Evolutionary conservation across 2,329 filamentous ascomycete species (phyloP), one percentile per base, ranked within the genome.

Genomic region (Talaromyces funiculosus): DNA sequence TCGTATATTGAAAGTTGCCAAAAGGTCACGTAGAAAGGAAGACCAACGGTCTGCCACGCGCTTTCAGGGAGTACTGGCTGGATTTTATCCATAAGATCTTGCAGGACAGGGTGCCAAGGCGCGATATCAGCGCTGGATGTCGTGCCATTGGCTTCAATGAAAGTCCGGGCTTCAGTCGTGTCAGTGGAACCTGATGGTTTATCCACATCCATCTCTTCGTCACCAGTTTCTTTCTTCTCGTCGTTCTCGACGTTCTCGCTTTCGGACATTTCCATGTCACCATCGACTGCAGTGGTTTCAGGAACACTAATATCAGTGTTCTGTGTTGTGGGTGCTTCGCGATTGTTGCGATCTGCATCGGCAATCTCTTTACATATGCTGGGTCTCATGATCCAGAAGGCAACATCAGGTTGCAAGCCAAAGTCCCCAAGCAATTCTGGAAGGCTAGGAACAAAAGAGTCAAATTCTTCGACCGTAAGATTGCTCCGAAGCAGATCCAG

Each of bases 1-100:
- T 99, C 93, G 49, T 89, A 86, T 3, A 95, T 82, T 29, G 91
- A 87, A 12, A 97, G 81, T 55, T 92, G 88, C 94, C 94, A 99
- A 75, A 99, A 99, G 0, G 89, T 90, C 45, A 90, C 85, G 69
- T 91, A 97, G 72, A 97, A 93, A 31, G 90, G 86, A 0, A 91
- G 81, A 45, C 86, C 92, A 56, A 97, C 83, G 54, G 84, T 84
- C 10, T 84, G 79, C 81, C 88, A 91, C 4, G 86, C 83, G 7
- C 85, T 82, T 1, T 83, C 75, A 0, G 89, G 84, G 10, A 90
- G 72, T 0, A 83, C 78, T 5, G 79, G 77, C 62, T 84, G 83
- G 18, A 96, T 82, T 31, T 86, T 82, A 8, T 88, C 83, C 61
- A 92, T 87, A 18, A 97, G 78, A 4, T 87, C 86, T 64, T 89